phyloP scores from a whole-genome alignment of 1,284 basidiomycete species.

The Vanrija pseudolonga region DNA sequence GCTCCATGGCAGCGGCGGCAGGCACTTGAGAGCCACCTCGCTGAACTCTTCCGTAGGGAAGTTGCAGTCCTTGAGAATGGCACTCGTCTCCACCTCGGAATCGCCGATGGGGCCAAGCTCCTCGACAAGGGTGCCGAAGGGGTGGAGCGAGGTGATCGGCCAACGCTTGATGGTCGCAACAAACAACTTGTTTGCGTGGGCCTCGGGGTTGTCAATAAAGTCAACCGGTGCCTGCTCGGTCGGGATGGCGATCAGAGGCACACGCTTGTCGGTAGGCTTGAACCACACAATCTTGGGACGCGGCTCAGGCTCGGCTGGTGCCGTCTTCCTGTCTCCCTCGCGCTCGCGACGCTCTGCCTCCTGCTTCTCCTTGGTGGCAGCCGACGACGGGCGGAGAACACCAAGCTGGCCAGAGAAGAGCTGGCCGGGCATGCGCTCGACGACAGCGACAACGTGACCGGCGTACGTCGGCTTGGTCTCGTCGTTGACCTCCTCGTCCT shows the following conservation, averaged over 20 bases:
- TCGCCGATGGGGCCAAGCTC: slow-evolving; percentile 98
- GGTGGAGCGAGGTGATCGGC: slow-evolving; percentile 87
- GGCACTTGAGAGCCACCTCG: slow-evolving; percentile 89
- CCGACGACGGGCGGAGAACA: slow-evolving; percentile 90
- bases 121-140: slow-evolving; percentile 96
- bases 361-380: slow-evolving; percentile 98
- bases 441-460: slow-evolving; percentile 96
- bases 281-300: slow-evolving; percentile 99
- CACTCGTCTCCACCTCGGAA: slow-evolving; percentile 94
- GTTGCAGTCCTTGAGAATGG: slow-evolving; percentile 95
- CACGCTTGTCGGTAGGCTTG: slow-evolving; percentile 98
- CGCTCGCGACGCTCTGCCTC: slow-evolving; percentile 95
- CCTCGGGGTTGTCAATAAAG: slow-evolving; percentile 91
- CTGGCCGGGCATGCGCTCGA: slow-evolving; percentile 97
- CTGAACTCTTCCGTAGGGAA: slow-evolving; percentile 92
- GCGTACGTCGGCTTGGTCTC: slow-evolving; percentile 82
- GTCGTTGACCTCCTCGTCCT: slow-evolving; percentile 97
- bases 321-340: slow-evolving; percentile 68
- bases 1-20: slow-evolving; percentile 79
- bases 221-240: slow-evolving; percentile 96
- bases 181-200: slow-evolving; percentile 85
- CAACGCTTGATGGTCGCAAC: slow-evolving; percentile 96
- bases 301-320: slow-evolving; percentile 66
- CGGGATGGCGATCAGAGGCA: slow-evolving; percentile 98
- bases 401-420: slow-evolving; percentile 97